Base-by-base conservation (phyloP, 1,284 basidiomycete species). In the Cryptococcus deneoformans region DNA sequence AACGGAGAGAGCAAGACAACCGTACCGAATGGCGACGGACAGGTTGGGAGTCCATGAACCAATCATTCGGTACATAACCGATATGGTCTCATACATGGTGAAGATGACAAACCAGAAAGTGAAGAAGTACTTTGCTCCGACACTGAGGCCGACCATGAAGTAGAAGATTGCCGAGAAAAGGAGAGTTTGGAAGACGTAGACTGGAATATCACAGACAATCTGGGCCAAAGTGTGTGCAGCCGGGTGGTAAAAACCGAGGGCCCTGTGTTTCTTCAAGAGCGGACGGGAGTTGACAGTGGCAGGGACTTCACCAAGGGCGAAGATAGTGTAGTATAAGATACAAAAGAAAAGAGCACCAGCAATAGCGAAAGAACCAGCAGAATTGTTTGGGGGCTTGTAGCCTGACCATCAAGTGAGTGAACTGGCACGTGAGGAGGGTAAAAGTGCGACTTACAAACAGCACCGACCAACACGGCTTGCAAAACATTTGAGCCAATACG, bases 361-460 rank as follows among this genome's bases (percentile, higher is more conserved):
- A 62, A 91, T 85, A 20, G 90, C 92, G 78, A 95, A 95, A 0
- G 87, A 89, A 42, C 91, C 91, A 40, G 83, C 82, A 7, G 90
- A 84, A 0, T 87, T 87, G 12, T 82, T 66, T 2, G 89, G 88
- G 38, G 88, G 82, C 54, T 88, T 76, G 75, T 24, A 60, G 29
- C 40, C 72, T 52, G 29, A 29, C 5, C 29, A 29, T 29, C 29
- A 29, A 14, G 46, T 35, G 8, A 20, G 7, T 7, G 7, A 14
- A 8, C 7, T 14, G 10, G 40, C 50, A 51, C 40, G 3, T 20
- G 29, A 29, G 29, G 3, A 8, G 5, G 5, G 16, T 11, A 11
- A 40, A 6, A 56, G 85, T 82, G 75, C 87, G 84, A 65, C 86
- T 84, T 79, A 92, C 88, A 44, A 1, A 44, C 24, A n/a, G 43